A percentile compares a stretch with the other conserved stretches of the same genome.
Evolutionary conservation across 768 basidiomycete genomes (phyloP).

Genomic region (Rhodotorula taiwanensis): DNA sequence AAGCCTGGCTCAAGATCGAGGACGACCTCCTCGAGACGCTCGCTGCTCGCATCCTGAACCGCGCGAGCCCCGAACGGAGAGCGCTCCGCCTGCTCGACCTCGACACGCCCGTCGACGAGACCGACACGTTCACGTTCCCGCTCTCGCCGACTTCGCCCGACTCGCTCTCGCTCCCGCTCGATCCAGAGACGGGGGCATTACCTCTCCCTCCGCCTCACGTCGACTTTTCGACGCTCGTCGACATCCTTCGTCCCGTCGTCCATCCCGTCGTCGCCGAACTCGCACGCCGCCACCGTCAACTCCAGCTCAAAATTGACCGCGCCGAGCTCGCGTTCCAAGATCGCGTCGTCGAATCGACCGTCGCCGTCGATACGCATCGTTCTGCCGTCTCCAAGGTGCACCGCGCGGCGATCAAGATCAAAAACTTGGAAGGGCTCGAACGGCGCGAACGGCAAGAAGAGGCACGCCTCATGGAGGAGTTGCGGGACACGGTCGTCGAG

Average conservation of each 20-base stretch:
- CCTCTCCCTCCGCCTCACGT: neutral
- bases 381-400: neutral
- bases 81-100: neutral
- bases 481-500: slow-evolving; percentile 18
- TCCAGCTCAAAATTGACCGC: neutral
- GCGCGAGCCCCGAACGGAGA: slow-evolving; percentile 1
- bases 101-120: neutral
- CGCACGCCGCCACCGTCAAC: slow-evolving; percentile 5
- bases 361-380: slow-evolving; percentile 17
- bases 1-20: slow-evolving; percentile 5
- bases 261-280: slow-evolving; percentile 20
- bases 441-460: slow-evolving; percentile 8
- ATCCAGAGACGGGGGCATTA: neutral
- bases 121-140: neutral
- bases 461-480: slow-evolving; percentile 7
- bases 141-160: slow-evolving; percentile 22
- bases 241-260: slow-evolving; percentile 5
- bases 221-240: slow-evolving; percentile 1
- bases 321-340: slow-evolving; percentile 16
- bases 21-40: slow-evolving; percentile 13
- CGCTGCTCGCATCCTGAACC: neutral
- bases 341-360: slow-evolving; percentile 17
- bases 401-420: slow-evolving; percentile 11
- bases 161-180: slow-evolving; percentile 6
- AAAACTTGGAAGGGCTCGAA: slow-evolving; percentile 15